Evolutionary conservation across 805 yeast species (phyloP), one percentile per base, ranked within the genome.

Genomic region (Saturnispora dispora): DNA sequence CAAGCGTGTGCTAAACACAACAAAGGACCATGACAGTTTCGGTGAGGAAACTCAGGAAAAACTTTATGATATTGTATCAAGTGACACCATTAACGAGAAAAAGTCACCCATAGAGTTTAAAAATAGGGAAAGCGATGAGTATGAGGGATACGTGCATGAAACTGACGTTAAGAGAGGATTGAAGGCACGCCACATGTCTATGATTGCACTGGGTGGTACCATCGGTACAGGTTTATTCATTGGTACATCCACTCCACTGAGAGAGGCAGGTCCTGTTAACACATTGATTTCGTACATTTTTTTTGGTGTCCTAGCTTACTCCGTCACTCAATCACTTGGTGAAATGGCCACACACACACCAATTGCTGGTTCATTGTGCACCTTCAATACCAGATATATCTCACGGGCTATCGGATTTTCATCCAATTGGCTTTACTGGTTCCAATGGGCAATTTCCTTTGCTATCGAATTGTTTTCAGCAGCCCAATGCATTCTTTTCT

Each of bases 271-370:
- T 22, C 89, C 90, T 1, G 88, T 79, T 7, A 77, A 79, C 48
- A 69, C 85, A 10, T 65, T 84, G 23, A 78, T 83, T 46, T 75
- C 86, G 2, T 83, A 78, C 58, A 48, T 79, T 18, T 81, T 81
- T 64, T 80, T 83, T 74, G 86, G 83, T 25, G 63, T 83, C 1
- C 61, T 84, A 43, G 86, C 81, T 0, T 81, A 71, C 59, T 74
- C 77, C 17, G 84, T 84, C 46, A 79, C 85, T 20, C 88, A 83
- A 63, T 76, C 84, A 5, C 68, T 84, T 50, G 89, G 88, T 58
- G 91, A 84, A 64, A 82, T 84, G 88, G 88, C 88, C 48, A 83
- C 88, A 9, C 80, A 74, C 57, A 79, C 83, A 33, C 90, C 90
- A 9, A 76, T 81, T 37, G 71, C 80, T 1, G 81, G 81, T 50